Evolutionary conservation across 2,329 filamentous ascomycete species (phyloP).

Genomic region (Pseudogymnoascus sp.): DNA sequence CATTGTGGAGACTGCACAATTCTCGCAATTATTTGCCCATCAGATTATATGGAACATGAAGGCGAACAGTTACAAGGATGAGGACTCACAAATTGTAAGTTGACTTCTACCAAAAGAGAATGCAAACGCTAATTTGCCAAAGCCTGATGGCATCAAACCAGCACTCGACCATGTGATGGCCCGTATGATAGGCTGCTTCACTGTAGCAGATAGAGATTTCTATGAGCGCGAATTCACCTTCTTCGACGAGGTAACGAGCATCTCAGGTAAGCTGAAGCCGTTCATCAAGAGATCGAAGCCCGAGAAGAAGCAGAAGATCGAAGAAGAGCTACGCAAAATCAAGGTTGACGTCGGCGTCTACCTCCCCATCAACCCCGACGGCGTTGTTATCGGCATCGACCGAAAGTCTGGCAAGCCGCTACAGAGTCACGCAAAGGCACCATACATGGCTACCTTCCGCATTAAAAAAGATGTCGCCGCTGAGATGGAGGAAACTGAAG

Average conservation of each 20-base stretch:
- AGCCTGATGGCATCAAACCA: constrained; percentile 88
- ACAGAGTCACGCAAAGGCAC: constrained; percentile 95
- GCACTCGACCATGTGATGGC: constrained; percentile 85
- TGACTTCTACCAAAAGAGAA: not conserved
- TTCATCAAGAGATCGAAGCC: constrained; percentile 87
- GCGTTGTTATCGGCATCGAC: constrained; percentile 95
- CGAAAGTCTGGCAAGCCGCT: constrained; percentile 95
- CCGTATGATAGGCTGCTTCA: constrained; percentile 76
- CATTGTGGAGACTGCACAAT: constrained; percentile 92
- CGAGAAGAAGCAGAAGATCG: constrained; percentile 98
- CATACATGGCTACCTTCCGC: constrained; percentile 98
- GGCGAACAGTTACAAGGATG: constrained; percentile 95
- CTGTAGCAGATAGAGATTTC: constrained; percentile 68
- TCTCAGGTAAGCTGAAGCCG: constrained; percentile 92
- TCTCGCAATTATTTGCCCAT: constrained; percentile 97
- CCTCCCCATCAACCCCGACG: constrained; percentile 92
- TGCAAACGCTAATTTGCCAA: constrained; percentile 11
- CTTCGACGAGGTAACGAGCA: constrained; percentile 91
- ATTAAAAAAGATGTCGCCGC: constrained; percentile 69
- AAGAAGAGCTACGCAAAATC: constrained; percentile 95
- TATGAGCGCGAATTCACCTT: constrained; percentile 96
- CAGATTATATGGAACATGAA: constrained; percentile 99
- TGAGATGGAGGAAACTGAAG: constrained; percentile 44
- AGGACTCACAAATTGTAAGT: constrained; percentile 75
- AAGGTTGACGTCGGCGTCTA: constrained; percentile 97